These are phyloP conservation scores for Fragaria nilgerrensis DNA, from an alignment of 306 rosid species.

Conservation along the genomic window DNA sequence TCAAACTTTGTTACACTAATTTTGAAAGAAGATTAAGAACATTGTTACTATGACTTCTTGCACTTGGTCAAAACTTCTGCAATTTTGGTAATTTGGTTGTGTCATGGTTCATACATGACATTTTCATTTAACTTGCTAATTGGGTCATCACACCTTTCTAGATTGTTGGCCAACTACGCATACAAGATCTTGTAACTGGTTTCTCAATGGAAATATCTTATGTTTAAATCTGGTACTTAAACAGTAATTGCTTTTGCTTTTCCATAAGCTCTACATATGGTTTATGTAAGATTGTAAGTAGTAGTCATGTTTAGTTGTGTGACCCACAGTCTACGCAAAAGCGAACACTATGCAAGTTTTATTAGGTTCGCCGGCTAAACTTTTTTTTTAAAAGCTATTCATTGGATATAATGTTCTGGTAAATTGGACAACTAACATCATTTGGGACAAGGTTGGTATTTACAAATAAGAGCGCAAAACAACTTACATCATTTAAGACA, in stretches of 20 bases:
- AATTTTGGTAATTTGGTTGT: not conserved
- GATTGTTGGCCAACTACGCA: not conserved
- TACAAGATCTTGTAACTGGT: not conserved
- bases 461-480: too few species aligned
- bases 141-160: not conserved
- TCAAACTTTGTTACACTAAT: not conserved
- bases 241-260: not conserved
- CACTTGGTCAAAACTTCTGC: not conserved
- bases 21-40: slow-evolving; percentile 3
- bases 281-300: not conserved
- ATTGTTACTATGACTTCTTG: not conserved
- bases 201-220: not conserved
- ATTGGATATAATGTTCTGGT: not conserved
- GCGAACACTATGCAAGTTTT: not conserved
- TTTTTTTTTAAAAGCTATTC: not conserved
- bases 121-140: not conserved
- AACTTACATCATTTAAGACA: too few species aligned
- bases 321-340: not conserved
- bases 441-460: not conserved
- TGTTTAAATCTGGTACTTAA: not conserved
- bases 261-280: not conserved
- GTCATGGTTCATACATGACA: not conserved
- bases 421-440: not conserved
- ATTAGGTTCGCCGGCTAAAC: not conserved
- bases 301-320: not conserved